phyloP scores from a whole-genome alignment of 768 basidiomycete species.

The Lactarius pseudohatsudake region DNA sequence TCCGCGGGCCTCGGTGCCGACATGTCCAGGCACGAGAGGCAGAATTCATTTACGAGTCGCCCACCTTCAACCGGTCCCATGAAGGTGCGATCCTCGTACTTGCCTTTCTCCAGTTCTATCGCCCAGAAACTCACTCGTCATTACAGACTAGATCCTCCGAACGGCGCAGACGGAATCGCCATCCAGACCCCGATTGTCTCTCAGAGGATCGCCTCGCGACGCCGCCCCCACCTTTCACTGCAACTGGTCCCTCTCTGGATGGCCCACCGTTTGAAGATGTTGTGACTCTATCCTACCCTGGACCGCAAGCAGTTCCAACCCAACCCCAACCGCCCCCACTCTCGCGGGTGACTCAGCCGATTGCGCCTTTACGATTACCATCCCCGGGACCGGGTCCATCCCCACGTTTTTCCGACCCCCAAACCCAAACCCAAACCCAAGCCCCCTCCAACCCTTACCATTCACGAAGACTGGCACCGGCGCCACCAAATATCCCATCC shows the following conservation, averaged over 20 bases:
- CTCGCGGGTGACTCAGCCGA: background rate
- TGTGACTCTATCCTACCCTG: slow-evolving; percentile 29
- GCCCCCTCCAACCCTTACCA: background rate
- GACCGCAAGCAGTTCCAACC: slow-evolving; percentile 26
- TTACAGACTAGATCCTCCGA: slow-evolving; percentile 2
- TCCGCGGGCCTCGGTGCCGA: slow-evolving; percentile 11
- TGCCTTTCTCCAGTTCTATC: background rate
- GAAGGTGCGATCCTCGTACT: slow-evolving; percentile 15
- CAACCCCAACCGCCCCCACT: slow-evolving; percentile 1
- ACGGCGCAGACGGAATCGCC: slow-evolving; percentile 3
- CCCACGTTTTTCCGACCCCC: slow-evolving; percentile 12
- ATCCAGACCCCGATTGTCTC: slow-evolving; percentile 2
- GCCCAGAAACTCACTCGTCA: background rate
- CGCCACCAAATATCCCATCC: background rate
- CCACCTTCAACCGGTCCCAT: slow-evolving; percentile 5
- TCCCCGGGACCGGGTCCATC: slow-evolving; percentile 1
- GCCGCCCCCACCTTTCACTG: slow-evolving; percentile 44
- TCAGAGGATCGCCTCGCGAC: slow-evolving; percentile 20
- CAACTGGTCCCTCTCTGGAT: slow-evolving; percentile 40
- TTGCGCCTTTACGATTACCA: slow-evolving; percentile 4
- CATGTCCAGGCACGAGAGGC: background rate
- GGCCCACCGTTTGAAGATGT: slow-evolving; percentile 41
- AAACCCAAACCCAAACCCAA: background rate
- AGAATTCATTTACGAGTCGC: background rate
- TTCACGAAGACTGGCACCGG: background rate